Evolutionary conservation across 495 filamentous ascomycete species (phyloP), one percentile per base, ranked within the genome.

Genomic region (Podospora sp.): DNA sequence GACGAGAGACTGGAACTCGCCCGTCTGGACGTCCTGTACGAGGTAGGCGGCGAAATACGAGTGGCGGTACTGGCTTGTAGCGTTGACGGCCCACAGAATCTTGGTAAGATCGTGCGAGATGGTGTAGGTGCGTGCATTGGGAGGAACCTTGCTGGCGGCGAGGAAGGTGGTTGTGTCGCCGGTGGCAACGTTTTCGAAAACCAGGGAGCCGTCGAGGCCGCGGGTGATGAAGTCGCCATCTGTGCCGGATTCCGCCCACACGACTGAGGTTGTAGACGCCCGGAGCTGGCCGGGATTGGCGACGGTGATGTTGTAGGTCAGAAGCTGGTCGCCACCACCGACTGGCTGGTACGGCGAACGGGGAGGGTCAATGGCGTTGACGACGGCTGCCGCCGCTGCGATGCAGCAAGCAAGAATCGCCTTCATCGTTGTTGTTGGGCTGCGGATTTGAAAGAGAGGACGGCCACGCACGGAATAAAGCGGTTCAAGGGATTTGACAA

Each of bases 21-120:
- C 83, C 0, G 79, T 79, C 11, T 73, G 79, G 11, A 84, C 76
- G 60, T 86, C 83, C 26, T 82, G 80, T 8, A 88, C 70, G 1
- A 82, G 78, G 71, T 87, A 87, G 71, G 85, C 78, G n/a, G 85
- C 82, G 60, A 84, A 84, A 67, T 82, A 87, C 26, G 84, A 85
- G 73, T 87, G 73, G 6, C 86, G 80, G 66, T 88, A 87, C 69
- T 83, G 79, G 69, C 86, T 86, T 6, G 82, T 87, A 65, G 82
- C 80, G 67, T 87, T 84, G n/a, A 80, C 75, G 5, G 82, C 72
- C 72, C 84, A 85, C 16, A 88, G 72, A 2, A 88, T 79, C 65
- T 82, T 77, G n/a, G 77, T 76, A 2, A 75, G 71, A 62, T 84
- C 81, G 3, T 71, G 27, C 16, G 72, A 77, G 36, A 79, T 78